Evolutionary conservation across 2,329 filamentous ascomycete species (phyloP), one percentile per base, ranked within the genome.

Genomic region (Fusarium duplospermum): DNA sequence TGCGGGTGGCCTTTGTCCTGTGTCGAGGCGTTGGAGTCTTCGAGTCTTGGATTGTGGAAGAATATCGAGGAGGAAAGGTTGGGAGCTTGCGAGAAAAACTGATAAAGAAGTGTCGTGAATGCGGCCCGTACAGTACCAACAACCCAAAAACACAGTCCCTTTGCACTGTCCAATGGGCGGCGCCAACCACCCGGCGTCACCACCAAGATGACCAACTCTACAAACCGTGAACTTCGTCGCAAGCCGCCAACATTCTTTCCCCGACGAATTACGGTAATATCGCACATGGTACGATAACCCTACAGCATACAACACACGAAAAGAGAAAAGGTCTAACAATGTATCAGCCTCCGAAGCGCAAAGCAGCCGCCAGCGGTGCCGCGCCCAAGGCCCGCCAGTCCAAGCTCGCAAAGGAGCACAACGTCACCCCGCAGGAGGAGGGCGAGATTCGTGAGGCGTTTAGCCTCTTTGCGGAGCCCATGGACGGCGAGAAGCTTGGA

Each of bases 361-460:
- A 87, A 78, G 76, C 83, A 22, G 71, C 81, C 56, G 79, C 81
- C 20, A 79, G 81, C 22, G 64, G 69, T 62, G 66, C 80, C 33
- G 75, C 80, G 60, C 75, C 81, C 64, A 85, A 80, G 80, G 72
- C 79, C 61, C 93, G 93, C 72, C 91, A 91, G 79, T 97, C 95
- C 68, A 97, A 95, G 82, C 93, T 98, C 77, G 96, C 96, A 33
- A 96, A 95, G 84, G 94, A 98, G 80, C 92, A 98, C 88, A 92
- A 95, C 82, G 91, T 98, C 80, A 92, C 91, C 16, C 93, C 92
- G 45, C 90, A 93, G 73, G 93, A 98, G 84, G 96, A 98, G 84
- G 89, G 89, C 76, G 95, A 98, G 84, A 98, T 99, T 80, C 92
- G 91, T 78, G 95, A 98, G 83, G 95, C 95, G 16, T 98, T 96